These are phyloP conservation scores for Beauveria brongniartii DNA, from an alignment of 2,329 filamentous ascomycete genomes.

Conservation along the genomic window DNA sequence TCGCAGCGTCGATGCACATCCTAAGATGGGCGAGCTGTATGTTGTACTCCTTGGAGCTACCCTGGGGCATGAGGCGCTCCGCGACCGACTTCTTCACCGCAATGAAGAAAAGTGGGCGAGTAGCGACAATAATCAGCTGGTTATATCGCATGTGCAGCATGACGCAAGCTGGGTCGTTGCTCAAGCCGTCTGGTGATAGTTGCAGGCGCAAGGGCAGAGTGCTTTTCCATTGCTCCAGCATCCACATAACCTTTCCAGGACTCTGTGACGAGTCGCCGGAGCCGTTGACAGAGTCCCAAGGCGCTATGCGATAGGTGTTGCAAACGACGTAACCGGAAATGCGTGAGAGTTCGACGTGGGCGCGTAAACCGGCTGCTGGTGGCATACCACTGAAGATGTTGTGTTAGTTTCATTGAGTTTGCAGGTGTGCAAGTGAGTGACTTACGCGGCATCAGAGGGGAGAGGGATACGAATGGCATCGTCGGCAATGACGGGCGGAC, in stretches of 20 bases:
- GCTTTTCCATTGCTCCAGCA: conserved; percentile 34
- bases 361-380: conserved; percentile 33
- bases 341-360: conserved; percentile 37
- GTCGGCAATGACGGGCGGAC: conserved; percentile 38
- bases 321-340: conserved; percentile 41
- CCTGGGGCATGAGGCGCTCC: conserved; percentile 27
- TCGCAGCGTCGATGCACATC: conserved; percentile 22
- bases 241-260: conserved; percentile 31
- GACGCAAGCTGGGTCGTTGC: conserved; percentile 34
- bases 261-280: conserved; percentile 21
- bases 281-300: conserved; percentile 17
- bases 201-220: conserved; percentile 30
- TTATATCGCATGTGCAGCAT: conserved; percentile 43
- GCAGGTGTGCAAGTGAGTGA: conserved; percentile 4
- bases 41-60: conserved; percentile 17
- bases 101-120: conserved; percentile 39
- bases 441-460: conserved; percentile 34
- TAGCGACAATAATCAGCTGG: conserved; percentile 40
- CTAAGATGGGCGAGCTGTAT: conserved; percentile 14
- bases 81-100: conserved; percentile 39
- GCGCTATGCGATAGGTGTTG: conserved; percentile 36
- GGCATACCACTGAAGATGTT: conserved; percentile 30
- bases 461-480: conserved; percentile 37
- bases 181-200: conserved; percentile 26
- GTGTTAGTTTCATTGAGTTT: not conserved